A percentile compares a stretch with the other conserved stretches of the same genome.
Conservation (phyloP, 2,329 filamentous ascomycete genomes). For the Lecanosticta acicola region DNA sequence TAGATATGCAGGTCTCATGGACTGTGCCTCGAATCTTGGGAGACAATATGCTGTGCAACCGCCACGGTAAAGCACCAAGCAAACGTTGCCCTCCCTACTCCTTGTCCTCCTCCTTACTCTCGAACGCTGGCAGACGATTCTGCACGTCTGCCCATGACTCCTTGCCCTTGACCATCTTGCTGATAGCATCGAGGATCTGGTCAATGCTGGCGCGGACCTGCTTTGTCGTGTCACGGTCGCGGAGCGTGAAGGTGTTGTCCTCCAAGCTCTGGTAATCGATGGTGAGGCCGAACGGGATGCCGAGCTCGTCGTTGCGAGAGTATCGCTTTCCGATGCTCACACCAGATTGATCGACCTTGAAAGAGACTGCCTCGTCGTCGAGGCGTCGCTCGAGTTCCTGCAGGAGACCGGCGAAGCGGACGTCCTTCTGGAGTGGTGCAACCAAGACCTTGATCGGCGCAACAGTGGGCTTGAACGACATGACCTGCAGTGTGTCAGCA, state of each 20-base stretch:
- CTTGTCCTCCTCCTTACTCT: constrained; percentile 60
- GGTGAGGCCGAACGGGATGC: constrained; percentile 88
- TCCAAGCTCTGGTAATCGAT: constrained; percentile 93
- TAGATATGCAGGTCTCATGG: constrained; percentile 5
- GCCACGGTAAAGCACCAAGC: background rate
- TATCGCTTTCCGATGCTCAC: constrained; percentile 94
- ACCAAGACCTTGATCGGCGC: constrained; percentile 95
- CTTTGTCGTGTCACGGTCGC: constrained; percentile 84
- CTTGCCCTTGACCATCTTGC: constrained; percentile 56
- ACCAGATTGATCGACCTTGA: constrained; percentile 81
- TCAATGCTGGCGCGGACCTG: constrained; percentile 82
- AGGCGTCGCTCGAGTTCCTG: constrained; percentile 69
- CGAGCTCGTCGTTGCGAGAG: constrained; percentile 89
- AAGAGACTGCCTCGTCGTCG: constrained; percentile 70
- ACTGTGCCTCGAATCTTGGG: constrained; percentile 10
- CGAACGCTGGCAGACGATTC: constrained; percentile 75
- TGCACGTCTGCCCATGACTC: constrained; percentile 67
- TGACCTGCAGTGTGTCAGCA: constrained; percentile 44
- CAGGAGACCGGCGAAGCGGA: constrained; percentile 73
- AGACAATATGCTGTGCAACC: constrained; percentile 14
- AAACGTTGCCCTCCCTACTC: constrained; percentile 12
- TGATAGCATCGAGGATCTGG: constrained; percentile 70
- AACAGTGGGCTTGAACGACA: constrained; percentile 69
- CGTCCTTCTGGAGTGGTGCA: constrained; percentile 77
- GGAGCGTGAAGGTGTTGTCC: constrained; percentile 77